These are phyloP conservation scores for Ophiostoma perfectum DNA, from an alignment of 2,329 filamentous ascomycete species.

Conservation along the genomic window DNA sequence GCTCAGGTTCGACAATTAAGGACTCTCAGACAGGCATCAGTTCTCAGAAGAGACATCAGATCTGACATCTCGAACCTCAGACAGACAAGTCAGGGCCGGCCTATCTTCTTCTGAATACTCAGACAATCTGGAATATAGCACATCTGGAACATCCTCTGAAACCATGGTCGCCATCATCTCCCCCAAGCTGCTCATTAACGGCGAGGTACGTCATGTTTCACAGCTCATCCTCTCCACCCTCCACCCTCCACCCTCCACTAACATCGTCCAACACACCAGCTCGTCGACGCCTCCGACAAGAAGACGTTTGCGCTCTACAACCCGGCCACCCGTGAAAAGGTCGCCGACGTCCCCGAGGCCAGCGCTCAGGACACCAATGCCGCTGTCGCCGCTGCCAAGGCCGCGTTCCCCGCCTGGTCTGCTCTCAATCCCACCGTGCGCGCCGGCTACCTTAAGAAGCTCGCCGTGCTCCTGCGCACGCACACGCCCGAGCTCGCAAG, in stretches of 20 bases:
- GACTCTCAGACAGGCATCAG: not conserved
- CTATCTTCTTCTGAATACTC: not conserved
- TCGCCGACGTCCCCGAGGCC: conserved; percentile 42
- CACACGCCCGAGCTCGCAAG: conserved; percentile 40
- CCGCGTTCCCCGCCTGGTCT: conserved; percentile 43
- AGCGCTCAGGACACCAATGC: conserved; percentile 39
- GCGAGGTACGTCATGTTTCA: not conserved
- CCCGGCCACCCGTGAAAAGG: conserved; percentile 38
- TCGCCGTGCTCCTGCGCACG: conserved; percentile 41
- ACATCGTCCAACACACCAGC: conserved; percentile 29
- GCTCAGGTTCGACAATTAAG: not conserved
- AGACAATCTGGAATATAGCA: not conserved
- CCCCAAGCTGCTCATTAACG: conserved; percentile 5
- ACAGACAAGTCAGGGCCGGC: too few species aligned
- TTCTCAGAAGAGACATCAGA: not conserved
- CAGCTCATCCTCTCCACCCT: not conserved
- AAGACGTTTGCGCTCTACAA: conserved; percentile 43
- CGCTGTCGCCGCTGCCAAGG: conserved; percentile 41
- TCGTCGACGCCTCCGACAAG: conserved; percentile 41
- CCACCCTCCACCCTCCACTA: not conserved
- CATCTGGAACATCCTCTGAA: not conserved
- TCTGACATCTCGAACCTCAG: not conserved
- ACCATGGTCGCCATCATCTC: not conserved
- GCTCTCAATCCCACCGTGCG: conserved; percentile 38
- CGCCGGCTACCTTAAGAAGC: conserved; percentile 38